Base-by-base conservation (phyloP, 495 filamentous ascomycete genomes). In the Aspergillus ellipticus region DNA sequence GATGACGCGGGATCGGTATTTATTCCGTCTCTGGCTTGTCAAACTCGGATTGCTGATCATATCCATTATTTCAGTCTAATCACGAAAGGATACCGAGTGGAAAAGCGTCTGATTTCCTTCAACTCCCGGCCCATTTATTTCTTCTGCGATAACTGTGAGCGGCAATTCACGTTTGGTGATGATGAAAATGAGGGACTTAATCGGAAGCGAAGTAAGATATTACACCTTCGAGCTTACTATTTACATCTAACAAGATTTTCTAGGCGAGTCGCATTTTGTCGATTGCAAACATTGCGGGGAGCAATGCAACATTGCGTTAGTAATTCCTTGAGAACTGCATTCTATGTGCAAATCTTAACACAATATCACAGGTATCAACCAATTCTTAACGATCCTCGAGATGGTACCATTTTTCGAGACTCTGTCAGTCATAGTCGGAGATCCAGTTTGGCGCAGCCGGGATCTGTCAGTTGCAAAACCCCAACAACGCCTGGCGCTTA, bases 11-110 rank as follows among this genome's bases (percentile, higher is more conserved):
- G 65, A 70, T 62, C 64, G 66, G 67, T 70, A 59, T 16, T 31
- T 48, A 10, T 2, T 22, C 5, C 24, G 13, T 37, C 31, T 5
- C 29, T 4, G 15, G 15, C 37, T 41, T 28, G 16, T 24, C 26
- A 16, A 15, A 10, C 1, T 19, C 11, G 20, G 51, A 20, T 33
- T 42, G 21, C 17, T 45, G 20, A 64, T 57, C 2, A 7, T 47
- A 39, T 35, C 11, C 10, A 1, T n/a, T 4, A 11, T 45, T 7
- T 6, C 22, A 70, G 67, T 17, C 47, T 68, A 19, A 70, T 70
- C 47, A 70, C 64, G 11, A 68, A 70, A 54, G 67, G 67, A 8
- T 70, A 68, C 48, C 61, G 67, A 13, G 63, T 70, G 56, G 67
- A 70, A 49, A 68, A 66, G 48, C 58, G 65, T 20, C 7, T 68